These are phyloP conservation scores for Castanea crenata DNA, from an alignment of 306 rosid species.

Conservation along the genomic window DNA sequence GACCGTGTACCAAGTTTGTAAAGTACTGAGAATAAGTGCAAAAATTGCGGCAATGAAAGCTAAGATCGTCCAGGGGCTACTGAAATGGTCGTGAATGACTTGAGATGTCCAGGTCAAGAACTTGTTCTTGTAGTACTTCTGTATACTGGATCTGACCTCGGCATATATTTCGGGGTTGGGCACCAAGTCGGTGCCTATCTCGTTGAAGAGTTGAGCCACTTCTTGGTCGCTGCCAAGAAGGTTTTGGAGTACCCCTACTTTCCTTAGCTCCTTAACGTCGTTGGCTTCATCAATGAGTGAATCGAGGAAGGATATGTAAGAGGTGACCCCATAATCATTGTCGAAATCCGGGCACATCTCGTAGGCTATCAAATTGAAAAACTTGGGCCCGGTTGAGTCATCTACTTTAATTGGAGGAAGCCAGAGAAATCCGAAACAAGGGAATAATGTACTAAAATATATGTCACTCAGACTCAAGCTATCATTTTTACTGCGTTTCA, in stretches of 20 bases:
- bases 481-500: not conserved
- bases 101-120: constrained; percentile 29
- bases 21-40: not conserved
- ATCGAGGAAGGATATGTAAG: constrained; percentile 30
- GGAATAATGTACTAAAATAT: not conserved
- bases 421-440: not conserved
- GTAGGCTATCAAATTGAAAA: constrained; percentile 36
- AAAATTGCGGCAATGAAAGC: constrained; percentile 6
- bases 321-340: constrained; percentile 26
- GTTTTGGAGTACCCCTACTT: constrained; percentile 16
- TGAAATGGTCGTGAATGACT: constrained; percentile 15
- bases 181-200: constrained; percentile 15
- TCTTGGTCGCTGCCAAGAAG: constrained; percentile 39
- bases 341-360: constrained; percentile 39
- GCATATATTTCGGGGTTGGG: not conserved
- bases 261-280: constrained; percentile 24
- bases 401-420: constrained; percentile 17
- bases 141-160: not conserved
- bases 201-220: constrained; percentile 10
- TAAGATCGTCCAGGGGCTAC: constrained; percentile 28
- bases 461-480: not conserved
- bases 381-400: constrained; percentile 1
- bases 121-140: not conserved
- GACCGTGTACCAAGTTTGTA: not conserved
- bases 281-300: constrained; percentile 38